phyloP scores from a whole-genome alignment of 805 yeast species.

The Schwanniomyces vanrijiae region DNA sequence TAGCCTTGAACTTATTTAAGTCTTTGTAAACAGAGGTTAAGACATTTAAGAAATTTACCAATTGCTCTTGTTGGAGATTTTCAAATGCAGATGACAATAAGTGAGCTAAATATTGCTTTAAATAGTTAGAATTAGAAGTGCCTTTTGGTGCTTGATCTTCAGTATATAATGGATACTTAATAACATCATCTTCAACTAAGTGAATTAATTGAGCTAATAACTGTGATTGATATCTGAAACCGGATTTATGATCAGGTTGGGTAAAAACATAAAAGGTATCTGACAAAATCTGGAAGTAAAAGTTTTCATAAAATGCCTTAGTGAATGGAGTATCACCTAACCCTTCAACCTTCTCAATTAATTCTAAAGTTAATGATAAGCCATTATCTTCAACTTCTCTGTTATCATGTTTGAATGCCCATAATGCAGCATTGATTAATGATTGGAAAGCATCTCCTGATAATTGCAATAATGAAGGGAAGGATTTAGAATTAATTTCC shows the following conservation, averaged over 20 bases:
- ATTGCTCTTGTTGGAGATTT: slow-evolving; percentile 81
- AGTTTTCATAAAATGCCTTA: slow-evolving; percentile 82
- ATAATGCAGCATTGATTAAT: slow-evolving; percentile 88
- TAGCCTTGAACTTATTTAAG: slow-evolving; percentile 73
- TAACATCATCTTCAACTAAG: slow-evolving; percentile 73
- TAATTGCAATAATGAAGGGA: slow-evolving; percentile 80
- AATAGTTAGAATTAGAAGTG: slow-evolving; percentile 73
- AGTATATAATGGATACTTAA: slow-evolving; percentile 74
- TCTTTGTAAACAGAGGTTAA: slow-evolving; percentile 73
- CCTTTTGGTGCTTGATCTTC: slow-evolving; percentile 84
- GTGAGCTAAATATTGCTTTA: slow-evolving; percentile 78
- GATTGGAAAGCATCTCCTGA: slow-evolving; percentile 92
- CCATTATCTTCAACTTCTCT: slow-evolving; percentile 96
- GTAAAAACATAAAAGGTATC: slow-evolving; percentile 93
- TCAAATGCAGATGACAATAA: slow-evolving; percentile 90
- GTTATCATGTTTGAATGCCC: slow-evolving; percentile 98
- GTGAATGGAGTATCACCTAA: slow-evolving; percentile 73
- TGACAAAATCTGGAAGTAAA: slow-evolving; percentile 82
- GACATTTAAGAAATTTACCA: slow-evolving; percentile 76
- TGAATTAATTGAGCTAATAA: slow-evolving; percentile 81
- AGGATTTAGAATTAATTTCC: slow-evolving; percentile 82
- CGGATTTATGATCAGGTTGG: slow-evolving; percentile 97
- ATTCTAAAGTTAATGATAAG: slow-evolving; percentile 75
- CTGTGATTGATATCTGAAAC: slow-evolving; percentile 85
- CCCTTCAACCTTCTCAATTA: slow-evolving; percentile 80